Percentiles rank a stretch among this genome's conserved stretches.
Conservation (phyloP, 331 rosid genomes). For the Prunus yedoensis region DNA sequence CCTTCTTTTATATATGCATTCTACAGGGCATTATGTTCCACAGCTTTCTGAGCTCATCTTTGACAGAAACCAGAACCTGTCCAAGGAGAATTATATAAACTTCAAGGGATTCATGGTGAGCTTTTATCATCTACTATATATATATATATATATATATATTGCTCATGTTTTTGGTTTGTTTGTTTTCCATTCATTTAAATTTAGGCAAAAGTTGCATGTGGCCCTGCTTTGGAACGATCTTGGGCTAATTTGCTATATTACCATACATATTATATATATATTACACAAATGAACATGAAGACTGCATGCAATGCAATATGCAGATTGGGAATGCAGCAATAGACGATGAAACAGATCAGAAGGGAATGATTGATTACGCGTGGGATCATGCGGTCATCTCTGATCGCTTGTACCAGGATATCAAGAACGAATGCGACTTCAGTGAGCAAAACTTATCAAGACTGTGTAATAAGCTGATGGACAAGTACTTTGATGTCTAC, state of each 20-base stretch:
- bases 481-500: conserved; percentile 50
- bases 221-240: too few species aligned
- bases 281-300: background rate
- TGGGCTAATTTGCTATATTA: too few species aligned
- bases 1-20: background rate
- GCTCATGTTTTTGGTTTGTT: background rate
- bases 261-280: background rate
- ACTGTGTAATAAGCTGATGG: conserved; percentile 27
- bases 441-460: conserved; percentile 18
- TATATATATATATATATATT: background rate
- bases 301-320: background rate
- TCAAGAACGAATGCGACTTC: conserved; percentile 57
- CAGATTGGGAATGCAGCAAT: conserved; percentile 78
- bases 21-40: conserved; percentile 85
- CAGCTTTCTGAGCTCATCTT: conserved; percentile 77
- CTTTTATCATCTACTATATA: background rate
- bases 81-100: conserved; percentile 48
- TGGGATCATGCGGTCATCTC: conserved; percentile 94
- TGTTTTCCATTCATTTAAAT: too few species aligned
- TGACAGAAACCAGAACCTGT: conserved; percentile 23
- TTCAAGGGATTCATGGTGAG: conserved; percentile 77
- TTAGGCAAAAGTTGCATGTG: too few species aligned
- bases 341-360: conserved; percentile 77
- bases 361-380: conserved; percentile 80
- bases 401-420: conserved; percentile 49